Evolutionary conservation across 768 basidiomycete genomes (phyloP), one percentile per base, ranked within the genome.

Genomic region (Mycena capillaripes): DNA sequence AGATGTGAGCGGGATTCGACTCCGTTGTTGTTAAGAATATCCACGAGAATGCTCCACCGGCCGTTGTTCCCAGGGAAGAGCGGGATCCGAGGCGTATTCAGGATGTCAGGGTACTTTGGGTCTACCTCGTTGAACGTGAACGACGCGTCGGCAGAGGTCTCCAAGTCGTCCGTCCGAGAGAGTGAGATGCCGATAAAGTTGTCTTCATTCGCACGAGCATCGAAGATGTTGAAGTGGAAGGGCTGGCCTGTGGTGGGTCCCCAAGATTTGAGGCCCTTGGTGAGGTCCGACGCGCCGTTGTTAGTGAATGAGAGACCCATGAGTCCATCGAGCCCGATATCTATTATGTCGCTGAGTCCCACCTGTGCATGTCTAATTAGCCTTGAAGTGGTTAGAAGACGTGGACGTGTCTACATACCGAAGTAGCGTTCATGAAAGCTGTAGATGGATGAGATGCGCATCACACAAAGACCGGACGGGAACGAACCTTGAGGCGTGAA

Each of bases 221-320:
- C 67, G 58, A 69, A 60, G 23, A 69, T 52, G 58, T 69, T 69
- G 57, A 69, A 69, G 25, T 52, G 23, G 67, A 69, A 69, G 30
- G 67, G 56, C 57, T 60, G 42, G 44, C 66, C 66, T 19, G 29
- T 29, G 56, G 3, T 30, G 27, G 38, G 46, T 8, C 46, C 46
- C n/a, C n/a, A n/a, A n/a, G n/a, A n/a, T n/a, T n/a, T n/a, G 46
- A 48, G n/a, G 8, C n/a, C n/a, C 5, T n/a, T 48, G 6, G 5
- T 9, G n/a, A 48, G n/a, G 4, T 7, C n/a, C 23, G 46, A 23
- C 5, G 5, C 10, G 46, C 8, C n/a, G 46, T 21, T 12, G 3
- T n/a, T n/a, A n/a, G 10, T 23, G 46, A 48, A 48, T 21, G n/a
- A 19, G 8, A 48, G 46, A 5, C 46, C 46, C 5, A 48, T 48